phyloP scores from a whole-genome alignment of 1,139 yeast genomes.

The Protomyces arabidopsidicola region DNA sequence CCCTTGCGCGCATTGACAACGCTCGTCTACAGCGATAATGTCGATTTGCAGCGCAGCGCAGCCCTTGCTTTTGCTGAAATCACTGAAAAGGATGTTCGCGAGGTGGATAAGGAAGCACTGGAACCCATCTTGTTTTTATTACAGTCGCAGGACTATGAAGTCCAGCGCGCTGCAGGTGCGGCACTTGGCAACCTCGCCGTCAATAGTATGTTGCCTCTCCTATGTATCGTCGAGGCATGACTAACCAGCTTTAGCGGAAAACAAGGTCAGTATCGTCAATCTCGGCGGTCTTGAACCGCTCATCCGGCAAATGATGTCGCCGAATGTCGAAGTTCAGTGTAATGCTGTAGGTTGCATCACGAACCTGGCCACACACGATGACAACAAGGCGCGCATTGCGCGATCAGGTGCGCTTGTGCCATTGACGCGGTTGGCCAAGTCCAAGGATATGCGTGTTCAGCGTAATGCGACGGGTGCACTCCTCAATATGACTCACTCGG shows the following conservation, averaged over 20 bases:
- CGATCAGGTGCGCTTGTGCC: slow-evolving; percentile 96
- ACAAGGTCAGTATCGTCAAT: slow-evolving; percentile 86
- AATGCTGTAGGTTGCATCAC: slow-evolving; percentile 99
- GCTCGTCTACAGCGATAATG: slow-evolving; percentile 86
- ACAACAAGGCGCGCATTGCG: slow-evolving; percentile 91
- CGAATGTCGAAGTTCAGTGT: slow-evolving; percentile 96
- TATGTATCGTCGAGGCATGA: background rate
- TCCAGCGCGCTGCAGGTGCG: slow-evolving; percentile 97
- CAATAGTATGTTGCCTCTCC: slow-evolving; percentile 45
- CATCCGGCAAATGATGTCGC: slow-evolving; percentile 94
- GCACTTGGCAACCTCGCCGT: slow-evolving; percentile 97
- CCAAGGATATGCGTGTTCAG: slow-evolving; percentile 92
- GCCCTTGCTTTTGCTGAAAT: slow-evolving; percentile 98
- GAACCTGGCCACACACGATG: slow-evolving; percentile 97
- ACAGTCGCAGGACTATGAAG: slow-evolving; percentile 86
- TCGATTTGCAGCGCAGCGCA: slow-evolving; percentile 93
- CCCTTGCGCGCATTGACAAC: slow-evolving; percentile 86
- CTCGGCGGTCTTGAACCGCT: slow-evolving; percentile 97
- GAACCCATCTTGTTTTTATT: slow-evolving; percentile 86
- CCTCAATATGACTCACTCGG: slow-evolving; percentile 95
- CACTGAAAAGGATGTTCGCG: slow-evolving; percentile 89
- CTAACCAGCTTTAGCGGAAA: slow-evolving; percentile 50
- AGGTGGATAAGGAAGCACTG: slow-evolving; percentile 82
- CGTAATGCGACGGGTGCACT: slow-evolving; percentile 98
- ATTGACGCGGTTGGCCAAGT: slow-evolving; percentile 84